Conservation (phyloP, 495 filamentous ascomycete species). For the Cenococcum geophilum region DNA sequence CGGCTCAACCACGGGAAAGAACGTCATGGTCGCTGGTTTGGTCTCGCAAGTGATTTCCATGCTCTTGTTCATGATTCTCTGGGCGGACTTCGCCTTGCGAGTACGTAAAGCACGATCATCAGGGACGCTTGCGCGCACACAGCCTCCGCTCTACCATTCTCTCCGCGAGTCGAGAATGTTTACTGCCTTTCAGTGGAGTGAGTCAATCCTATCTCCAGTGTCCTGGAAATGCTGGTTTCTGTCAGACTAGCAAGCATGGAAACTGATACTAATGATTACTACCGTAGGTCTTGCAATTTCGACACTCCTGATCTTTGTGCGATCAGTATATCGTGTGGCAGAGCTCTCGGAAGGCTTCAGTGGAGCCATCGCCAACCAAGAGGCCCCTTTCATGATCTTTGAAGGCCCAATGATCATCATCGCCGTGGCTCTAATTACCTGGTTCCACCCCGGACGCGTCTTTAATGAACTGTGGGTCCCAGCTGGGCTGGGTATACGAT, state of each 20-base stretch:
- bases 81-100: conserved; percentile 45
- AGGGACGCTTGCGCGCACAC: conserved; percentile 10
- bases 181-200: conserved; percentile 26
- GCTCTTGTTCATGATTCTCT: conserved; percentile 47
- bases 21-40: conserved; percentile 64
- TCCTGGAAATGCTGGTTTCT: too few relatives aligned
- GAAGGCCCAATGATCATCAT: conserved; percentile 65
- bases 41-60: conserved; percentile 52
- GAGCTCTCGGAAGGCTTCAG: conserved; percentile 61
- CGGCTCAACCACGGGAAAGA: conserved; percentile 43
- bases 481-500: conserved; percentile 14
- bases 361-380: conserved; percentile 51
- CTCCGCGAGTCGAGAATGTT: conserved; percentile 16
- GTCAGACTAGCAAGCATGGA: background rate
- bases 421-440: conserved; percentile 35
- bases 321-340: conserved; percentile 57
- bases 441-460: conserved; percentile 26
- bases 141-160: conserved; percentile 13
- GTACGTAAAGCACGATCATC: conserved; percentile 32
- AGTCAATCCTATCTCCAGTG: background rate
- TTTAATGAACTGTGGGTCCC: conserved; percentile 26
- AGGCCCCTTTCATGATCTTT: conserved; percentile 61
- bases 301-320: conserved; percentile 48
- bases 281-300: conserved; percentile 18
- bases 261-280: background rate